Evolutionary conservation across 208 protist genomes (phyloP).

Genomic region (Leishmania arabica): DNA sequence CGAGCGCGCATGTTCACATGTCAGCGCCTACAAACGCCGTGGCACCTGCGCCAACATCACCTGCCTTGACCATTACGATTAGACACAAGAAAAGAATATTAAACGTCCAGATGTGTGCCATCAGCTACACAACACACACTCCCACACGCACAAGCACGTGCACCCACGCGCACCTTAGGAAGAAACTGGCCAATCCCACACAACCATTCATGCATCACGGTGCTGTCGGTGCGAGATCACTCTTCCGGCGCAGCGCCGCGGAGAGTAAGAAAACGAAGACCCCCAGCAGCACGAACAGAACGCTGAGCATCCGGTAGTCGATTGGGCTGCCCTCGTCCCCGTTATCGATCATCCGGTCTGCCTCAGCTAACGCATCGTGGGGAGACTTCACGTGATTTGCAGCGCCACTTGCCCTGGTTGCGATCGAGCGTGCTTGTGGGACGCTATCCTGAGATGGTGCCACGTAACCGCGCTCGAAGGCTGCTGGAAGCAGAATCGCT

Average conservation of each 20-base stretch:
- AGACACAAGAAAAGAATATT: constrained; percentile 3
- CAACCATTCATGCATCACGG: neutral
- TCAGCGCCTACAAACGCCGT: neutral
- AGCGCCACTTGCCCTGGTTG: neutral
- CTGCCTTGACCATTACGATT: neutral
- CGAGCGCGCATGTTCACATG: neutral
- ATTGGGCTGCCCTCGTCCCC: neutral
- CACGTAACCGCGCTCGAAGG: constrained; percentile 17
- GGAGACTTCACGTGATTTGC: constrained; percentile 9
- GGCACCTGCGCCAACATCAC: neutral
- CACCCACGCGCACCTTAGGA: neutral
- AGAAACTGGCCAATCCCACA: neutral
- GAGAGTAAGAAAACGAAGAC: constrained; percentile 28
- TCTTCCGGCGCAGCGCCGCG: constrained; percentile 10
- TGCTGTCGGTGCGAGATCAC: neutral
- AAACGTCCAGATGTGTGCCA: neutral
- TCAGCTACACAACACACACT: neutral
- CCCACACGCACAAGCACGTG: neutral
- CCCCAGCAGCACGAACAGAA: constrained; percentile 44
- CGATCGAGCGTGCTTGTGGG: neutral
- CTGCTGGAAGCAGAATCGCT: constrained; percentile 8
- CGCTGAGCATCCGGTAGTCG: constrained; percentile 23
- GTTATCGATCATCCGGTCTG: constrained; percentile 19
- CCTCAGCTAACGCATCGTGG: neutral
- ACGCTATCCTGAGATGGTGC: neutral